Evolutionary conservation across 1,139 yeast species (phyloP).

Genomic region (Candida neerlandica): DNA sequence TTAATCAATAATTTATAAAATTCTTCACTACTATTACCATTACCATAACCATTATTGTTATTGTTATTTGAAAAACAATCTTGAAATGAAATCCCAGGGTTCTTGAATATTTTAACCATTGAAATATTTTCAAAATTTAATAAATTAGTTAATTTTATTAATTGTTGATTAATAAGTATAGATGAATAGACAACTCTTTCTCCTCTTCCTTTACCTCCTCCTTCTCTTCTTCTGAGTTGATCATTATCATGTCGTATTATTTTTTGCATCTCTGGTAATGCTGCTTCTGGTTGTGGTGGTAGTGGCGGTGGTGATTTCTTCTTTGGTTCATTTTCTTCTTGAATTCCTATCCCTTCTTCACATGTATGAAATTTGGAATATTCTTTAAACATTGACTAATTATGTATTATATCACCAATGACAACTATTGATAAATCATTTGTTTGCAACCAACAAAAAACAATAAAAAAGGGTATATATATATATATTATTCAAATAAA

Average conservation of each 20-base stretch:
- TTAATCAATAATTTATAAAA: slow-evolving; percentile 13
- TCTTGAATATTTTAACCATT: neutral
- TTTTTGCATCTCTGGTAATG: neutral
- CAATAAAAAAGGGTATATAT: neutral
- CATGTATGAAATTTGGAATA: slow-evolving; percentile 2
- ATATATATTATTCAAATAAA: no score
- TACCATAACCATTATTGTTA: no score
- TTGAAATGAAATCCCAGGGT: slow-evolving; percentile 1
- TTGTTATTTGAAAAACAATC: no score
- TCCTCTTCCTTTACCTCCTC: neutral
- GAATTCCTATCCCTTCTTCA: neutral
- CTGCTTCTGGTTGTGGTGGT: no score
- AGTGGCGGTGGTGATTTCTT: no score
- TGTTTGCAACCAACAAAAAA: no score
- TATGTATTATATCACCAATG: neutral
- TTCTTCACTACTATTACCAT: no score
- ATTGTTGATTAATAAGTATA: neutral
- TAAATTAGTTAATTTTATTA: slow-evolving; percentile 2
- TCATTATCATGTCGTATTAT: no score
- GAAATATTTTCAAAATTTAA: slow-evolving; percentile 6
- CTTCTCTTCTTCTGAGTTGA: neutral
- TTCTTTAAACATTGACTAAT: neutral
- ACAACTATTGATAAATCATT: neutral
- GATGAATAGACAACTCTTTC: neutral
- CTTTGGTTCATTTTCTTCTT: no score